These are phyloP conservation scores for Fusarium pseudocircinatum DNA, from an alignment of 2,329 filamentous ascomycete species.

Conservation along the genomic window DNA sequence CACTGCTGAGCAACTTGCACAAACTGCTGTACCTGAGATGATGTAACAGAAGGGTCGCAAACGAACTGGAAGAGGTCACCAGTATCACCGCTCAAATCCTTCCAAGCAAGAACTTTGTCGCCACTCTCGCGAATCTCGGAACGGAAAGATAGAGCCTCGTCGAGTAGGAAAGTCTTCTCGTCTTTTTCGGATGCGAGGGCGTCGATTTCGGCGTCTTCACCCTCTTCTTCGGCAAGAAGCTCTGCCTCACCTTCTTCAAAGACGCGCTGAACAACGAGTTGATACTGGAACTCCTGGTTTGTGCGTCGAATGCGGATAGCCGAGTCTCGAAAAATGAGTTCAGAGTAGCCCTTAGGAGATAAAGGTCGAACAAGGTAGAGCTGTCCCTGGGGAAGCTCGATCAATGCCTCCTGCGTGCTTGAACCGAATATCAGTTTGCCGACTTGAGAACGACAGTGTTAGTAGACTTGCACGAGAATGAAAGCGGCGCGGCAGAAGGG, in stretches of 20 bases:
- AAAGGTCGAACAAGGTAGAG: slow-evolving; percentile 95
- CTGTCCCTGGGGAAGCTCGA: slow-evolving; percentile 94
- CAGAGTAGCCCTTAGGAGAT: slow-evolving; percentile 96
- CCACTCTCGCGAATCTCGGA: slow-evolving; percentile 82
- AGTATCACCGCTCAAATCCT: slow-evolving; percentile 90
- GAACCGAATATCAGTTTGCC: slow-evolving; percentile 93
- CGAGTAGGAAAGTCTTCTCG: slow-evolving; percentile 97
- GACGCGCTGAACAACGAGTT: slow-evolving; percentile 93
- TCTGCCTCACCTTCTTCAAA: slow-evolving; percentile 99
- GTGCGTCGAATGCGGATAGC: slow-evolving; percentile 91
- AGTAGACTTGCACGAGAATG: slow-evolving; percentile 4
- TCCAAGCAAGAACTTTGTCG: slow-evolving; percentile 91
- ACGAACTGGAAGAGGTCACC: slow-evolving; percentile 99
- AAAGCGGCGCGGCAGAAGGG: background rate
- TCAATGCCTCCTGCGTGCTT: slow-evolving; percentile 87
- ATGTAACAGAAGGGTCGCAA: slow-evolving; percentile 78
- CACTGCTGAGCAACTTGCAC: slow-evolving; percentile 87
- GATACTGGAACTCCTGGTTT: slow-evolving; percentile 95
- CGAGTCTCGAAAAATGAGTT: slow-evolving; percentile 98
- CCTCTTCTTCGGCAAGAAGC: slow-evolving; percentile 87
- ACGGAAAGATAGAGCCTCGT: slow-evolving; percentile 88
- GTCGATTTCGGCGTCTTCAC: slow-evolving; percentile 80
- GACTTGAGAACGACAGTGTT: slow-evolving; percentile 60
- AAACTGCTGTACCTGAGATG: slow-evolving; percentile 80
- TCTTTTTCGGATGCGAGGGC: slow-evolving; percentile 83